Evolutionary conservation across 1,284 basidiomycete species (phyloP).

Genomic region (Rhodofomes roseus): DNA sequence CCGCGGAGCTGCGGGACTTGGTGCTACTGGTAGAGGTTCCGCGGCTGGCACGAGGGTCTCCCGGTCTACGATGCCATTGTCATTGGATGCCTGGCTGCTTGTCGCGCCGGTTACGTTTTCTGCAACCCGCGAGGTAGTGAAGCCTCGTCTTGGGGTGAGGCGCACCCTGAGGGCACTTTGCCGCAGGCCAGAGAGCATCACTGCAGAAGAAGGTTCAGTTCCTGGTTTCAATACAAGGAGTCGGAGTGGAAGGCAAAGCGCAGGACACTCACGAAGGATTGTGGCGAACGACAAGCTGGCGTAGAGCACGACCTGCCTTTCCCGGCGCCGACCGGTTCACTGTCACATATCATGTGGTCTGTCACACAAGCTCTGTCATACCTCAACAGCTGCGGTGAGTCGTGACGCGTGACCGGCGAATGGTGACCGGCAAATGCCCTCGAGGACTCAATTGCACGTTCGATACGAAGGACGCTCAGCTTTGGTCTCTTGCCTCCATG

Average conservation of each 20-base stretch:
- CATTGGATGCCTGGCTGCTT: background rate
- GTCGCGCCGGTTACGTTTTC: background rate
- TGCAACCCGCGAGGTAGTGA: background rate
- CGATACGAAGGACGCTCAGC: no score
- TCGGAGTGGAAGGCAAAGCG: background rate
- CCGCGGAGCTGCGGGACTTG: background rate
- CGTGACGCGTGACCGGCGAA: no score
- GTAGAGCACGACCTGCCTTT: background rate
- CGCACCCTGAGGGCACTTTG: background rate
- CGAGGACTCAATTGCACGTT: no score
- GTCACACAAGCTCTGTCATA: no score
- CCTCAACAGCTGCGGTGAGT: no score
- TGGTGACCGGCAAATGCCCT: no score
- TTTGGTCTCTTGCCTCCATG: no score
- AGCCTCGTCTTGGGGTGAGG: background rate
- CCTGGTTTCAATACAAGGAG: background rate
- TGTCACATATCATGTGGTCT: background rate
- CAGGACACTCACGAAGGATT: background rate
- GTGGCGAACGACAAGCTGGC: background rate
- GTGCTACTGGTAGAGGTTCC: background rate
- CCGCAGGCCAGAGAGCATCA: background rate
- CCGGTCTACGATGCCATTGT: background rate
- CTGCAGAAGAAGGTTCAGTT: background rate
- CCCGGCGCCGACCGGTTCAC: background rate
- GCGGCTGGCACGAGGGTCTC: background rate